These are phyloP conservation scores for Triticum turgidum DNA, from an alignment of 176 grass and related monocot species.

Conservation along the genomic window DNA sequence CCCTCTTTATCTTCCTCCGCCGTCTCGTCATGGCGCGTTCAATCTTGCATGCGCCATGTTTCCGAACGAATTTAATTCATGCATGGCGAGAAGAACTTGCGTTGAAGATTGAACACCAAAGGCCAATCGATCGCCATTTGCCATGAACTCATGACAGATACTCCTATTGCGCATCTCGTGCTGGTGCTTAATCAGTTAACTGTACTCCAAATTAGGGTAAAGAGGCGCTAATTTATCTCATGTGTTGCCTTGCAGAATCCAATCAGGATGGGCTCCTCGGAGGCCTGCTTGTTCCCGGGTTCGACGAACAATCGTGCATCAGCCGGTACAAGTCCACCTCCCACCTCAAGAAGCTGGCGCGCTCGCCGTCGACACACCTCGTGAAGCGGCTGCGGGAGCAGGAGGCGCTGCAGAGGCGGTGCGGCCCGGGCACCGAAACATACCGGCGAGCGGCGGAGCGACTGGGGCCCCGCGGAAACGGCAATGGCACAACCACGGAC, in stretches of 20 bases:
- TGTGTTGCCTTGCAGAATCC: neutral
- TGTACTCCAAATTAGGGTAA: too few species aligned
- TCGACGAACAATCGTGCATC: slow-evolving; percentile 41
- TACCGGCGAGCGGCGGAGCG: slow-evolving; percentile 40
- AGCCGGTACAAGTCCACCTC: slow-evolving; percentile 46
- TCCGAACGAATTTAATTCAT: neutral
- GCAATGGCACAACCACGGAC: neutral
- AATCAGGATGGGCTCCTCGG: slow-evolving; percentile 42
- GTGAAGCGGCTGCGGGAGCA: slow-evolving; percentile 55
- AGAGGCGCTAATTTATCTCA: neutral
- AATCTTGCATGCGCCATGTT: neutral
- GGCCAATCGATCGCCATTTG: neutral
- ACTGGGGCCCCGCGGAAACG: slow-evolving; percentile 19
- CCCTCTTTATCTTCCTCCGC: neutral
- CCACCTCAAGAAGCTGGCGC: slow-evolving; percentile 41
- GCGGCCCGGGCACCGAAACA: slow-evolving; percentile 48
- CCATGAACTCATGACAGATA: neutral
- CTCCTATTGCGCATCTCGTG: neutral
- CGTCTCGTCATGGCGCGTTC: neutral
- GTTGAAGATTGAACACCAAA: neutral
- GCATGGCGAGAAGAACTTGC: neutral
- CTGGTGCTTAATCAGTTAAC: too few species aligned
- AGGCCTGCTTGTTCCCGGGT: slow-evolving; percentile 53
- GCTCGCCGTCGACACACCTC: slow-evolving; percentile 49
- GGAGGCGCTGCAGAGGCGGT: slow-evolving; percentile 67